phyloP scores from a whole-genome alignment of 192 early-diverging fungal species.

The Podila epicladia region DNA sequence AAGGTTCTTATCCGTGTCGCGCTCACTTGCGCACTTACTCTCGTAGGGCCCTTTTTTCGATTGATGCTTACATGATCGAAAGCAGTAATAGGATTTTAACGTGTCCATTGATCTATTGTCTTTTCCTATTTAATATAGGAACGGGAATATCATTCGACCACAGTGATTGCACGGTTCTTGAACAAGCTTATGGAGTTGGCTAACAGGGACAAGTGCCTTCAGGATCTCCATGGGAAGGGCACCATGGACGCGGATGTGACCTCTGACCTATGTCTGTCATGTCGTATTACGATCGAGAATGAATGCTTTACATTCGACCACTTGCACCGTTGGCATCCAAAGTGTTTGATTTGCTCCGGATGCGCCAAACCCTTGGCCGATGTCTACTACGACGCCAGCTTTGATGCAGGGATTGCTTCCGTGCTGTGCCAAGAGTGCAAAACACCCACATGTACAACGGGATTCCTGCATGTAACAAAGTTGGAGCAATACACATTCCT shows the following conservation, averaged over 20 bases:
- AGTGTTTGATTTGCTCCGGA: slow-evolving; percentile 80
- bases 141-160: slow-evolving; percentile 58
- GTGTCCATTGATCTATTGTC: not conserved
- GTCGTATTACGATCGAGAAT: slow-evolving; percentile 85
- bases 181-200: slow-evolving; percentile 80
- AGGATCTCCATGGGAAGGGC: slow-evolving; percentile 33
- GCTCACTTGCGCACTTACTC: slow-evolving; percentile 83
- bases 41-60: slow-evolving; percentile 60
- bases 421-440: slow-evolving; percentile 65
- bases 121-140: slow-evolving; percentile 58
- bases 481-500: slow-evolving; percentile 92
- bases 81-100: not conserved
- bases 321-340: slow-evolving; percentile 80
- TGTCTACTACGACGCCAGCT: slow-evolving; percentile 63
- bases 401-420: slow-evolving; percentile 49
- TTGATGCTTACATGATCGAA: not conserved
- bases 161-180: slow-evolving; percentile 74
- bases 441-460: slow-evolving; percentile 49
- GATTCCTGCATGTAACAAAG: slow-evolving; percentile 82
- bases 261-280: slow-evolving; percentile 86
- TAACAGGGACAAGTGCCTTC: slow-evolving; percentile 63
- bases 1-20: slow-evolving; percentile 92
- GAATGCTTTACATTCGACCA: slow-evolving; percentile 80
- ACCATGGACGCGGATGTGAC: slow-evolving; percentile 65
- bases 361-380: slow-evolving; percentile 55